These are phyloP conservation scores for Hyaloscypha finlandica DNA, from an alignment of 495 filamentous ascomycete genomes.

Conservation along the genomic window DNA sequence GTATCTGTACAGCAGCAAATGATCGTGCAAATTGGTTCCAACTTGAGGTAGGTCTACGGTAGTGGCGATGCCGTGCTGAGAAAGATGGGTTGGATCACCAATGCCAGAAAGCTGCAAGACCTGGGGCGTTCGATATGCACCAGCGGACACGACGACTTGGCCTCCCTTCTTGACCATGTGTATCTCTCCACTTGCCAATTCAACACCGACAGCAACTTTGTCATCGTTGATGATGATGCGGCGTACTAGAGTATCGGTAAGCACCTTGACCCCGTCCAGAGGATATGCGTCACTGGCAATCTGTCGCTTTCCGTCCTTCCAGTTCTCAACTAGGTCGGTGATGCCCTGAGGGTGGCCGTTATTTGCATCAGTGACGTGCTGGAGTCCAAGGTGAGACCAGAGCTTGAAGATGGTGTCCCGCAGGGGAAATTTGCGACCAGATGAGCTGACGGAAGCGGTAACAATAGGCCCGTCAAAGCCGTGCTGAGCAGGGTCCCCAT, in stretches of 20 bases:
- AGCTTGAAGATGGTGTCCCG: conserved; percentile 26
- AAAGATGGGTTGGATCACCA: conserved; percentile 32
- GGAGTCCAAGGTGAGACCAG: conserved; percentile 35
- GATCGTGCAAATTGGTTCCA: conserved; percentile 64
- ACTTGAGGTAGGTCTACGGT: conserved; percentile 59
- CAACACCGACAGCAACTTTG: conserved; percentile 18
- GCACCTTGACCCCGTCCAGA: conserved; percentile 30
- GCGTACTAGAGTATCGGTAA: conserved; percentile 36
- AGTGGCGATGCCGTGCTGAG: conserved; percentile 52
- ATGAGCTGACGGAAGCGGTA: conserved; percentile 7
- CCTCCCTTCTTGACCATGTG: conserved; percentile 41
- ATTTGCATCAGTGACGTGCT: conserved; percentile 33
- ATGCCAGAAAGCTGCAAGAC: conserved; percentile 29
- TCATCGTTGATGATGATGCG: conserved; percentile 29
- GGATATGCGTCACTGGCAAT: conserved; percentile 37
- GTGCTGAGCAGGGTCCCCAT: conserved; percentile 40
- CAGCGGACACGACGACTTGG: conserved; percentile 28
- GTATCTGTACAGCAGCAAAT: conserved; percentile 38
- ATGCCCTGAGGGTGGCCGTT: conserved; percentile 37
- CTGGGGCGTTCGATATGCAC: conserved; percentile 20
- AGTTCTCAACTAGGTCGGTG: conserved; percentile 37
- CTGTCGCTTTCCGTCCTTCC: conserved; percentile 39
- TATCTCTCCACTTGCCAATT: conserved; percentile 24
- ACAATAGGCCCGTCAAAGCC: conserved; percentile 47
- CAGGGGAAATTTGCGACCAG: conserved; percentile 37